A percentile compares a stretch with the other conserved stretches of the same genome.
Conservation (phyloP, 2,329 filamentous ascomycete genomes). For the Colletotrichum scovillei region DNA sequence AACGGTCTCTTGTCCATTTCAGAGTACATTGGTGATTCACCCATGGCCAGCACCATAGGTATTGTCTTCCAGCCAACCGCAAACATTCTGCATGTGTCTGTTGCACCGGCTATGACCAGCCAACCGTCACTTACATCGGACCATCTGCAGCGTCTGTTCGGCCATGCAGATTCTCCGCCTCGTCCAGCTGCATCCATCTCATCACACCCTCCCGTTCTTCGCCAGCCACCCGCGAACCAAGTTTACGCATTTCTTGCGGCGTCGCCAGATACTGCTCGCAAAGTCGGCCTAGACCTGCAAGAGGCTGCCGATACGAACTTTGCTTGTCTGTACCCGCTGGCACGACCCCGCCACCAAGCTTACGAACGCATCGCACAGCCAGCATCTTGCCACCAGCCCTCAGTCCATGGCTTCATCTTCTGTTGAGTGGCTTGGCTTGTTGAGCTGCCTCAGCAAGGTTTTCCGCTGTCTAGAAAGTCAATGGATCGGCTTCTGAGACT, state of each 20-base stretch:
- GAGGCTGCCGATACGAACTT: slow-evolving; percentile 18
- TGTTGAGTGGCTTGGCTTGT: background rate
- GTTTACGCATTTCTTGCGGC: slow-evolving; percentile 6
- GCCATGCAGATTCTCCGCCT: slow-evolving; percentile 9
- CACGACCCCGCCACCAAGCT: slow-evolving; percentile 18
- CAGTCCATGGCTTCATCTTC: background rate
- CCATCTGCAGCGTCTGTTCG: slow-evolving; percentile 1
- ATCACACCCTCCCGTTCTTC: background rate
- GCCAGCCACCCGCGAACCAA: slow-evolving; percentile 18
- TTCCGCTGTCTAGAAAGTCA: background rate
- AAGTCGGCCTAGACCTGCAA: slow-evolving; percentile 2
- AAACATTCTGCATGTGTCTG: slow-evolving; percentile 7
- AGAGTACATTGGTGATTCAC: background rate
- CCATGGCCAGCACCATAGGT: background rate
- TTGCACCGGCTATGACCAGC: slow-evolving; percentile 1
- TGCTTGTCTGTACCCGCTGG: background rate
- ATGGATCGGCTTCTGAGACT: background rate
- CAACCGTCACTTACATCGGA: background rate
- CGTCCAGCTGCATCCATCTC: slow-evolving; percentile 16
- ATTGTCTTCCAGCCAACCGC: background rate
- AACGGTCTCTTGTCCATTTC: background rate
- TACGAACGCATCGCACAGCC: slow-evolving; percentile 4
- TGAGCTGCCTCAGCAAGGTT: background rate
- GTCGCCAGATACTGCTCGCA: background rate
- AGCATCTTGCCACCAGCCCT: background rate